Evolutionary conservation across 2,329 filamentous ascomycete species (phyloP).

Genomic region (Aspergillus viridinutans): DNA sequence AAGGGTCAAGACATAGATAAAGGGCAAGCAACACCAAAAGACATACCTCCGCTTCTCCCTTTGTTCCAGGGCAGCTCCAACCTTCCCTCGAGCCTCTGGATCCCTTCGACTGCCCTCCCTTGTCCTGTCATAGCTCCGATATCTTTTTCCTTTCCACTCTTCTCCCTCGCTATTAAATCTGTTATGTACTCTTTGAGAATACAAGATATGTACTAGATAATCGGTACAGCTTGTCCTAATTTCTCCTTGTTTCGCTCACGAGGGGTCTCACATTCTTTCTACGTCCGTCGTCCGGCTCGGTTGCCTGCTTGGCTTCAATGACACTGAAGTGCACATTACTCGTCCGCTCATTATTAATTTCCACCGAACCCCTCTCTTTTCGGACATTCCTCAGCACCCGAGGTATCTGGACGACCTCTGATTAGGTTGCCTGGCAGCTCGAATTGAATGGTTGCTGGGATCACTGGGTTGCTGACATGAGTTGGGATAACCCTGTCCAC

Average conservation of each 20-base stretch:
- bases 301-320: constrained; percentile 23
- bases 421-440: constrained; percentile 33
- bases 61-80: not conserved
- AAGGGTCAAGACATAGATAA: not conserved
- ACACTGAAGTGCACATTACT: constrained; percentile 17
- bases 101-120: not conserved
- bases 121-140: not conserved
- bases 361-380: constrained; percentile 16
- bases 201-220: not conserved
- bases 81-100: not conserved
- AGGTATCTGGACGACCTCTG: constrained; percentile 18
- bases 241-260: not conserved
- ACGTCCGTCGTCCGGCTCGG: constrained; percentile 8
- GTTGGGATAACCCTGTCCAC: constrained; percentile 45
- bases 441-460: constrained; percentile 37
- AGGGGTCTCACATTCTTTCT: constrained; percentile 1
- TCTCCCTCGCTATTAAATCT: constrained; percentile 1
- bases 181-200: constrained; percentile 5
- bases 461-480: constrained; percentile 41
- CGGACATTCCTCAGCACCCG: constrained; percentile 27
- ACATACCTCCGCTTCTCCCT: not conserved
- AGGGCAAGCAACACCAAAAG: not conserved
- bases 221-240: not conserved
- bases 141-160: constrained; percentile 3
- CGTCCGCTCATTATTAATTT: constrained; percentile 16